Conservation (phyloP, 345 rosid genomes). For the Tarenaya hassleriana region DNA sequence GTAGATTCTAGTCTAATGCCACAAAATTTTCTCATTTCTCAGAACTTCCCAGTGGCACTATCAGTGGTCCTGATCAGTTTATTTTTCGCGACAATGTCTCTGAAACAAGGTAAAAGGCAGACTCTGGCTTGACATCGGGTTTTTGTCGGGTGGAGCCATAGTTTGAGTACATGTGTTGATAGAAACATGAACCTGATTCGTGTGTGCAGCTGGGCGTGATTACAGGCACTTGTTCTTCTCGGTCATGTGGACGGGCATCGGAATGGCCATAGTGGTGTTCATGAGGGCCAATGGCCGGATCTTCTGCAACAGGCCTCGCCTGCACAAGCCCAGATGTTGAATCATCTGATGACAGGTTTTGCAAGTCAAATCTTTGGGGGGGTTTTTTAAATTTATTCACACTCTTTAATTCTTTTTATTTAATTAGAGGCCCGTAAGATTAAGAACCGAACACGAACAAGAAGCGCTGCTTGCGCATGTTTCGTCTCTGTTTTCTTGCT, state of each 20-base stretch:
- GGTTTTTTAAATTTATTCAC: too few relatives aligned
- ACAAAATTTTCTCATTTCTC: constrained; percentile 24
- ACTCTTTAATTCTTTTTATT: too few relatives aligned
- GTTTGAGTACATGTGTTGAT: background rate
- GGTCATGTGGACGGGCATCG: constrained; percentile 54
- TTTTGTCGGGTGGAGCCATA: too few relatives aligned
- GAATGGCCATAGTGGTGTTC: constrained; percentile 48
- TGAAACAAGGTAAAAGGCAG: constrained; percentile 71
- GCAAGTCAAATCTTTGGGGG: too few relatives aligned
- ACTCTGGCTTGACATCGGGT: too few relatives aligned
- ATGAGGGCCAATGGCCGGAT: constrained; percentile 79
- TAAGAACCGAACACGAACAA: too few relatives aligned
- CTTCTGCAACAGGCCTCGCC: constrained; percentile 93
- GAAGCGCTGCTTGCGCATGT: too few relatives aligned
- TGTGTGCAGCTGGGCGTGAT: constrained; percentile 51
- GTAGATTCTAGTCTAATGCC: constrained; percentile 13
- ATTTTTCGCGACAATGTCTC: constrained; percentile 52
- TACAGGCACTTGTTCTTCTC: constrained; percentile 56
- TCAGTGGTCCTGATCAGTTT: constrained; percentile 53
- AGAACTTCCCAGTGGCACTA: constrained; percentile 75
- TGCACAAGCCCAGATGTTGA: constrained; percentile 67
- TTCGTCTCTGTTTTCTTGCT: too few relatives aligned
- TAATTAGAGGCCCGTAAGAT: too few relatives aligned
- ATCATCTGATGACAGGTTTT: too few relatives aligned
- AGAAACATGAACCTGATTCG: too few relatives aligned